phyloP scores from a whole-genome alignment of 192 early-diverging fungal species.

The Dissophora globulifera region DNA sequence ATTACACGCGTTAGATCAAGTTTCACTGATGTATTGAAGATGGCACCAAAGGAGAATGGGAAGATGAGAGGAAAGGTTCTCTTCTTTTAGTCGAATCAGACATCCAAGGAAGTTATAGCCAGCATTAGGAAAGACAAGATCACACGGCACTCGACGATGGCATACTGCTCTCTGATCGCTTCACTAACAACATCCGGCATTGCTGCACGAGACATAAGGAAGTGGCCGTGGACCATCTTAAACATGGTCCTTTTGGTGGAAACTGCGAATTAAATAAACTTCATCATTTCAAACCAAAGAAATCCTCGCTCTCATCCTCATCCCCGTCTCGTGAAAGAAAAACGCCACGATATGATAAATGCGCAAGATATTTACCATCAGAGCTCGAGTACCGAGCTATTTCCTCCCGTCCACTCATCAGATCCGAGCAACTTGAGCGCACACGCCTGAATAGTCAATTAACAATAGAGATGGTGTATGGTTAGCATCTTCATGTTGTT shows the following conservation, averaged over 20 bases:
- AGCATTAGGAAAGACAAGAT: slow-evolving; percentile 42
- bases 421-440: too few relatives aligned
- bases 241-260: slow-evolving; percentile 56
- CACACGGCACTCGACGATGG: slow-evolving; percentile 52
- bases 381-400: too few relatives aligned
- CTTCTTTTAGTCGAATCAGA: slow-evolving; percentile 33
- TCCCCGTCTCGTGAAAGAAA: too few relatives aligned
- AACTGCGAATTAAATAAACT: slow-evolving; percentile 51
- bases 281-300: slow-evolving; percentile 40
- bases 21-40: too few relatives aligned
- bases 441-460: too few relatives aligned
- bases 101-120: slow-evolving; percentile 56
- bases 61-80: slow-evolving; percentile 2
- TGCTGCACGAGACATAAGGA: slow-evolving; percentile 10
- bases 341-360: too few relatives aligned
- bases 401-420: too few relatives aligned
- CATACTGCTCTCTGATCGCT: slow-evolving; percentile 58
- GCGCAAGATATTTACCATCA: too few relatives aligned
- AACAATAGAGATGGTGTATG: too few relatives aligned
- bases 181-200: slow-evolving; percentile 20
- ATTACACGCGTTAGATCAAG: too few relatives aligned
- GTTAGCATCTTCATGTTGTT: background rate
- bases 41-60: too few relatives aligned
- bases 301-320: too few relatives aligned
- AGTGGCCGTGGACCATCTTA: slow-evolving; percentile 35